A percentile compares a stretch with the other conserved stretches of the same genome.
Evolutionary conservation across 2,329 filamentous ascomycete genomes (phyloP).

Genomic region (Huntiella bhutanensis): DNA sequence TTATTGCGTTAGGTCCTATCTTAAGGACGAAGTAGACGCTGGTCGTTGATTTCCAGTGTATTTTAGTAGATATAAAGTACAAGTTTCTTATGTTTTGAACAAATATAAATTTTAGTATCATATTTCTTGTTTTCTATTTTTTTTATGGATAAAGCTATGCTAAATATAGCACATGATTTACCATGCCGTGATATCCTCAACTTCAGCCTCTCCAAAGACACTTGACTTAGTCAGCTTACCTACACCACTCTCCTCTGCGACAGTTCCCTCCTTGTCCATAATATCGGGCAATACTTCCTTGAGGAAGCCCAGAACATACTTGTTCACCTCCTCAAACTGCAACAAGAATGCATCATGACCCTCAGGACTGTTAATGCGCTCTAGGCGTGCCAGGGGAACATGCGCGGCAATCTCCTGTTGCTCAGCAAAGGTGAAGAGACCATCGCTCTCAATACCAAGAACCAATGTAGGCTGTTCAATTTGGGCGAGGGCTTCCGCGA

Average conservation of each 20-base stretch:
- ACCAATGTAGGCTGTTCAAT: constrained; percentile 84
- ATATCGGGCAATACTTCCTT: constrained; percentile 70
- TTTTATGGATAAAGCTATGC: no score
- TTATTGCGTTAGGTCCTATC: no score
- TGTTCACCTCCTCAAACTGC: constrained; percentile 94
- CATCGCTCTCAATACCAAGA: constrained; percentile 86
- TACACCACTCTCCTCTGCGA: constrained; percentile 29
- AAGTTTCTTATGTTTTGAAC: no score
- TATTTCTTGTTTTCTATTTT: no score
- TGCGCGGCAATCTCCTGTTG: constrained; percentile 77
- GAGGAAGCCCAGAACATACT: constrained; percentile 68
- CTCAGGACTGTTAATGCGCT: constrained; percentile 82
- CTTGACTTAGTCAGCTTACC: constrained; percentile 63
- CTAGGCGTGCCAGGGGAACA: constrained; percentile 58
- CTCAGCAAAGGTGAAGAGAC: constrained; percentile 91
- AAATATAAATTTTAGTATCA: no score
- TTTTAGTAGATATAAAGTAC: no score
- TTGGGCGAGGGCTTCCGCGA: constrained; percentile 56
- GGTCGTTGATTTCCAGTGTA: no score
- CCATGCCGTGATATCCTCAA: constrained; percentile 92
- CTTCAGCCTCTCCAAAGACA: constrained; percentile 87
- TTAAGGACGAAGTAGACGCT: no score
- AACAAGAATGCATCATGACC: constrained; percentile 92
- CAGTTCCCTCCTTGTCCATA: constrained; percentile 44
- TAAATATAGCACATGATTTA: constrained; percentile 19